Evolutionary conservation across 2,329 filamentous ascomycete genomes (phyloP), one percentile per base, ranked within the genome.

Genomic region (Paecilomyces sp.): DNA sequence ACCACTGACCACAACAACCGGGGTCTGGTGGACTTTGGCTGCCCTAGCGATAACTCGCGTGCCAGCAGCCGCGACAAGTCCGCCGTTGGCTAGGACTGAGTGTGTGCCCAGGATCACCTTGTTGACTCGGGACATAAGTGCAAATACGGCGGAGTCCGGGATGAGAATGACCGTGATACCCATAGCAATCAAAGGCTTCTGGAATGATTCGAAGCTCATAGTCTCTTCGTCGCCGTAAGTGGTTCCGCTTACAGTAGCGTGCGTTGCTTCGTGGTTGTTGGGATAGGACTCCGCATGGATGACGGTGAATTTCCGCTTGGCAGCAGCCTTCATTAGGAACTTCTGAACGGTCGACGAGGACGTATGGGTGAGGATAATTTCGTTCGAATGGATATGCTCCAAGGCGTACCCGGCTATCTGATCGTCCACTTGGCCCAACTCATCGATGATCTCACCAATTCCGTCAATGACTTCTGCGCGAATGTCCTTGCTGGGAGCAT

Each of bases 391-490:
- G 64, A 99, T 96, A 74, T 97, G 90, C 55, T 95, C 90, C 63
- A 96, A 88, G 2, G 92, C 90, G 64, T 92, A 89, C 24, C 87
- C 86, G 1, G 93, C 90, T 67, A 99, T 95, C 75, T 96, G 92
- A 70, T 96, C 91, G 71, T 97, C 94, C 7, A 92, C 92, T 71
- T 93, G 89, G 65, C 89, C 88, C 59, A 99, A 87, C 77, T 99
- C 94, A 70, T 99, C 94, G 74, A 96, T 90, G 61, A 99, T 92
- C 74, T 99, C 94, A 68, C 91, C 88, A 68, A 99, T 97, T 51
- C 92, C 94, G 67, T 94, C 90, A 65, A 97, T 88, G 28, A 97
- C 89, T 75, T 97, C 94, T 13, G 91, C 91, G 62, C 92, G 89
- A 60, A 97, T 81, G 63, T 95, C 89, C 61, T 89, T 83, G 58